Conservation (phyloP, 768 basidiomycete species). For the Phlegmacium glaucopus region DNA sequence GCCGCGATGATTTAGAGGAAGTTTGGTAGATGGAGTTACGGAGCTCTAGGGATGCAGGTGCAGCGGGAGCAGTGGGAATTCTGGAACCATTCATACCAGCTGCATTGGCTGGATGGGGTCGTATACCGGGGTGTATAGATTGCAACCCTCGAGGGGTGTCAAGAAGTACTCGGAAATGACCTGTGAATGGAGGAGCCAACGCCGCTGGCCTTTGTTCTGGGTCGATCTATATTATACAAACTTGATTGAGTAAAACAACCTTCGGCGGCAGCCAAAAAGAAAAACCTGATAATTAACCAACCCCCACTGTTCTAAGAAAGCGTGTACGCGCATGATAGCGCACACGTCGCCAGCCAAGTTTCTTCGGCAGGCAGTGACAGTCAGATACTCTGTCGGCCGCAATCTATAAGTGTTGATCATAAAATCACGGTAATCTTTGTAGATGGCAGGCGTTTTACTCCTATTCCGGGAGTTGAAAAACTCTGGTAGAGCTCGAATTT, state of each 20-base stretch:
- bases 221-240: slow-evolving; percentile 66
- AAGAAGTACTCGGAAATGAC: slow-evolving; percentile 96
- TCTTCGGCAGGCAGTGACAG: slow-evolving; percentile 93
- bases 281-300: slow-evolving; percentile 95
- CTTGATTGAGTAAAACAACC: slow-evolving; percentile 6
- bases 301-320: slow-evolving; percentile 98
- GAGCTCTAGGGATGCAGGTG: slow-evolving; percentile 80
- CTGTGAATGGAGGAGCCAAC: slow-evolving; percentile 95
- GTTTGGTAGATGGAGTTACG: slow-evolving; percentile 87
- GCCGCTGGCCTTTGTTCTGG: slow-evolving; percentile 94
- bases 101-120: slow-evolving; percentile 32
- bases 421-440: slow-evolving; percentile 99
- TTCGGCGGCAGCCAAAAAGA: background rate
- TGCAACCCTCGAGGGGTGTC: slow-evolving; percentile 96
- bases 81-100: slow-evolving; percentile 44
- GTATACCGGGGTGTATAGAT: slow-evolving; percentile 84
- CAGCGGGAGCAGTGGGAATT: slow-evolving; percentile 29
- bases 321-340: slow-evolving; percentile 98
- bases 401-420: slow-evolving; percentile 99
- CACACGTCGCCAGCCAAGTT: slow-evolving; percentile 98
- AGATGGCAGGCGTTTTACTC: slow-evolving; percentile 93
- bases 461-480: slow-evolving; percentile 97
- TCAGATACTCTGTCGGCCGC: slow-evolving; percentile 92
- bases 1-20: slow-evolving; percentile 76
- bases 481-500: slow-evolving; percentile 89